Conservation (phyloP, 2,329 filamentous ascomycete species). For the Pyrenochaeta sp. region DNA sequence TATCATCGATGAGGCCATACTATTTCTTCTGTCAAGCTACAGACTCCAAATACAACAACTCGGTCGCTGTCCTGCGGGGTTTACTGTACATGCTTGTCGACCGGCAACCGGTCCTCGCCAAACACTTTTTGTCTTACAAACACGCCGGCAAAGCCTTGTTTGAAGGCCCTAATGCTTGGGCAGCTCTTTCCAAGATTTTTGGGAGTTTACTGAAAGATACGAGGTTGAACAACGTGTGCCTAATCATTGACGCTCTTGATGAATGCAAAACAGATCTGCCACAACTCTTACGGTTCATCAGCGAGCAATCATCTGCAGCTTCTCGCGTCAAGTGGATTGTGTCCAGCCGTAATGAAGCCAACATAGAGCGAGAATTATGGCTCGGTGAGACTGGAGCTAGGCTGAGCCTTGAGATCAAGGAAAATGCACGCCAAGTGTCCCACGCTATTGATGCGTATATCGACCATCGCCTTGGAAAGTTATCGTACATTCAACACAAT, state of each 20-base stretch:
- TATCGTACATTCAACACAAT: too few species aligned
- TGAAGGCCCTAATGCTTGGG: too few species aligned
- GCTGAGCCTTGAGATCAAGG: constrained; percentile 44
- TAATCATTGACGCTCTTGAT: constrained; percentile 59
- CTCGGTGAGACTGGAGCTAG: constrained; percentile 17
- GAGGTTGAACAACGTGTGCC: constrained; percentile 28
- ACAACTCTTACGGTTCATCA: constrained; percentile 1
- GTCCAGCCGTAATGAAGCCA: constrained; percentile 54
- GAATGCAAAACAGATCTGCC: constrained; percentile 44
- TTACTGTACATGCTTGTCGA: too few species aligned
- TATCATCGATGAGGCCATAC: too few species aligned
- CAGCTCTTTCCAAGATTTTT: too few species aligned
- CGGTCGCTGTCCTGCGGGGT: too few species aligned
- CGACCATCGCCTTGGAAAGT: constrained; percentile 1
- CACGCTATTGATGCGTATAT: constrained; percentile 50
- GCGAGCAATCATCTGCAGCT: background rate
- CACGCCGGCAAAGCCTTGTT: too few species aligned
- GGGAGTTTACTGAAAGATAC: too few species aligned
- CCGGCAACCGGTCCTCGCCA: too few species aligned
- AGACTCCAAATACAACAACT: too few species aligned
- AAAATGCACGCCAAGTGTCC: constrained; percentile 42
- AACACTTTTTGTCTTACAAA: too few species aligned
- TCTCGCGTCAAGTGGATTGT: constrained; percentile 20
- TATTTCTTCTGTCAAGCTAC: too few species aligned
- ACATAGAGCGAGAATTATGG: constrained; percentile 44